These are phyloP conservation scores for Aristolochia fimbriata DNA, from an alignment of 164 flowering plant genomes.

Conservation along the genomic window DNA sequence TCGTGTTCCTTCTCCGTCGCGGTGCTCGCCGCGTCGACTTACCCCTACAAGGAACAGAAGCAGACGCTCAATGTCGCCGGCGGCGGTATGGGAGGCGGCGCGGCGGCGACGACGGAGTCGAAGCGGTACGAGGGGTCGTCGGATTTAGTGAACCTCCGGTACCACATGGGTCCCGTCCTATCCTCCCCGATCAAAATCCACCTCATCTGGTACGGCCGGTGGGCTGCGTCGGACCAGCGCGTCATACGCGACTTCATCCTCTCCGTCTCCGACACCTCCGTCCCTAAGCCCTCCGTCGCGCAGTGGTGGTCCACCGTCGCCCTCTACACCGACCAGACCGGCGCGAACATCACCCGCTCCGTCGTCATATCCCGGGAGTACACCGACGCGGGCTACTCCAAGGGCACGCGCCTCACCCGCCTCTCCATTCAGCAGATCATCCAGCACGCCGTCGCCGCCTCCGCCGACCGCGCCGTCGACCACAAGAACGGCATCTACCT, in stretches of 20 bases:
- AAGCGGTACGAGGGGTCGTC: conserved; percentile 85
- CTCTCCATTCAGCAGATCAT: conserved; percentile 72
- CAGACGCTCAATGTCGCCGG: conserved; percentile 18
- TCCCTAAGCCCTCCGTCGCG: conserved; percentile 53
- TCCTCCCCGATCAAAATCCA: conserved; percentile 65
- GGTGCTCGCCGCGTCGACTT: neutral
- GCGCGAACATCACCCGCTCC: conserved; percentile 57
- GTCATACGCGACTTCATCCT: conserved; percentile 71
- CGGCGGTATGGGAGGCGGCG: conserved; percentile 24
- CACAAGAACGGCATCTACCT: conserved; percentile 81
- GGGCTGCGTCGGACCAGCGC: conserved; percentile 46
- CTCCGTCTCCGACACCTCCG: conserved; percentile 50
- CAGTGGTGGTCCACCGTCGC: conserved; percentile 82
- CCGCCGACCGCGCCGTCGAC: conserved; percentile 39
- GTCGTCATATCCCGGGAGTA: conserved; percentile 57
- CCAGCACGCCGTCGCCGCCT: conserved; percentile 45
- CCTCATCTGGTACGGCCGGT: conserved; percentile 85
- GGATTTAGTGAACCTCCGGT: conserved; percentile 56
- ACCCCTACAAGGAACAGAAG: conserved; percentile 10
- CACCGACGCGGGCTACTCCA: conserved; percentile 54
- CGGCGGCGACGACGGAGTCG: conserved; percentile 36
- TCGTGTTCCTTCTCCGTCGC: conserved; percentile 5
- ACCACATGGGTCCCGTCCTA: conserved; percentile 97
- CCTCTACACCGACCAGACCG: conserved; percentile 92
- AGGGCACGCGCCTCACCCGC: conserved; percentile 59